Base-by-base conservation (phyloP, 306 rosid species). In the Vigna trinervia region DNA sequence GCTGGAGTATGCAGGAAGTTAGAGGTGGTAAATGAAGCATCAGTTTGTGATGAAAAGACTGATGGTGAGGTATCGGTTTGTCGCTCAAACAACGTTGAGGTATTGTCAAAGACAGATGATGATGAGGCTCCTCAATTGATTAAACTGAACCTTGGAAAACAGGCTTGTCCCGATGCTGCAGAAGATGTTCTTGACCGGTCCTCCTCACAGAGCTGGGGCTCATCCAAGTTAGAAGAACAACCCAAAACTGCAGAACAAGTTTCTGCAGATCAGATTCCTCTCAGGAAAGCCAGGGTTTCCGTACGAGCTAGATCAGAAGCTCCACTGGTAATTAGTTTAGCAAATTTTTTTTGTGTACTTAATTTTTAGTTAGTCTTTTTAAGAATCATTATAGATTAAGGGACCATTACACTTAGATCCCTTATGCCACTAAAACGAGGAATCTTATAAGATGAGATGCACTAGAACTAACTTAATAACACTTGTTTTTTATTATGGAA, bases 291-390 rank as follows among this genome's bases (percentile, higher is more conserved):
- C 62, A 78, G 90, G 82, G 90, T 86, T 58, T 86, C 90, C 3
- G 85, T 86, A 48, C 82, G 90, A 2, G 86, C 90, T 30, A 84
- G 87, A 84, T 86, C 90, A 53, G 86, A 86, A 66, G 90, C 87
- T 60, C 80, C 86, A 26, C 1, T 78, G 85, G 89, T 86, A 77
- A 32, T 14, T n/a, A 1, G 2, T 6, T 32, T 13, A 32, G 4
- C 5, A 8, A 7, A 2, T 54, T 8, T 53, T 48, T 52, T 54
- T 48, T 17, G 15, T 2, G 4, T 56, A 56, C 2, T 22, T 13
- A 11, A 54, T 20, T 19, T 26, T 19, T 6, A 15, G 15, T 45
- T 45, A 45, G 12, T 41, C 10, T 41, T 41, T 41, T 41, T 41
- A 41, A 41, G 46, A 2, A 41, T 41, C 46, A 41, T 41, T 41